Conservation (phyloP, 2,329 filamentous ascomycete genomes). For the Sclerotinia subarctica region DNA sequence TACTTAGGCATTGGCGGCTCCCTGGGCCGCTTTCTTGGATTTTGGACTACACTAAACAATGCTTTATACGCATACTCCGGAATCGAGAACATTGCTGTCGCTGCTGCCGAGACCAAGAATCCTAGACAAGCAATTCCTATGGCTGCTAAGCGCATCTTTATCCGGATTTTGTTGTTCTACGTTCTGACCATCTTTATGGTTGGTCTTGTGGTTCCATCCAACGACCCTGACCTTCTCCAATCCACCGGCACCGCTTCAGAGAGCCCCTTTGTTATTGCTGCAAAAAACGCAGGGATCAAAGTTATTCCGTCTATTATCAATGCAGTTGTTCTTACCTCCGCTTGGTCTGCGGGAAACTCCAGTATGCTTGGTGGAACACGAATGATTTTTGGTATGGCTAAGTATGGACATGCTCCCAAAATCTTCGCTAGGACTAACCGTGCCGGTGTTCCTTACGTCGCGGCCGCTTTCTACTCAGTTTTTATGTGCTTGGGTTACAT, state of each 20-base stretch:
- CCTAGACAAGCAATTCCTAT: slow-evolving; percentile 53
- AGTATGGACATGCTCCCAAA: slow-evolving; percentile 51
- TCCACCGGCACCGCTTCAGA: slow-evolving; percentile 48
- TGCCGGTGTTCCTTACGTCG: slow-evolving; percentile 54
- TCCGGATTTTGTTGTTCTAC: slow-evolving; percentile 56
- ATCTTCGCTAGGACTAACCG: slow-evolving; percentile 54
- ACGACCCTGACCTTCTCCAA: slow-evolving; percentile 48
- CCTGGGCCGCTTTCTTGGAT: slow-evolving; percentile 58
- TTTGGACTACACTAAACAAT: slow-evolving; percentile 45
- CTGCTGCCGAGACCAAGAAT: slow-evolving; percentile 54
- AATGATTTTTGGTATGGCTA: slow-evolving; percentile 57
- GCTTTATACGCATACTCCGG: slow-evolving; percentile 48
- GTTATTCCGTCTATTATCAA: slow-evolving; percentile 72
- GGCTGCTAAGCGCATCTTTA: slow-evolving; percentile 50
- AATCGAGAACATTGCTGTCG: slow-evolving; percentile 51
- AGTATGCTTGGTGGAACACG: slow-evolving; percentile 58
- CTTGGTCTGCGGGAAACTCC: slow-evolving; percentile 67
- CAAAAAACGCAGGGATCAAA: slow-evolving; percentile 62
- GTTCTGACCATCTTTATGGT: slow-evolving; percentile 43
- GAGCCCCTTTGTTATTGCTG: slow-evolving; percentile 69
- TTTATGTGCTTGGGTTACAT: slow-evolving; percentile 66
- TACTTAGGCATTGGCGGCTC: slow-evolving; percentile 53
- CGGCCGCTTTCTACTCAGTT: slow-evolving; percentile 51
- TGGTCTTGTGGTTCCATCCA: slow-evolving; percentile 57
- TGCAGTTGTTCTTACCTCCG: slow-evolving; percentile 70